A percentile compares a stretch with the other conserved stretches of the same genome.
Evolutionary conservation across 768 basidiomycete genomes (phyloP).

Genomic region (Panaeolus papilionaceus): DNA sequence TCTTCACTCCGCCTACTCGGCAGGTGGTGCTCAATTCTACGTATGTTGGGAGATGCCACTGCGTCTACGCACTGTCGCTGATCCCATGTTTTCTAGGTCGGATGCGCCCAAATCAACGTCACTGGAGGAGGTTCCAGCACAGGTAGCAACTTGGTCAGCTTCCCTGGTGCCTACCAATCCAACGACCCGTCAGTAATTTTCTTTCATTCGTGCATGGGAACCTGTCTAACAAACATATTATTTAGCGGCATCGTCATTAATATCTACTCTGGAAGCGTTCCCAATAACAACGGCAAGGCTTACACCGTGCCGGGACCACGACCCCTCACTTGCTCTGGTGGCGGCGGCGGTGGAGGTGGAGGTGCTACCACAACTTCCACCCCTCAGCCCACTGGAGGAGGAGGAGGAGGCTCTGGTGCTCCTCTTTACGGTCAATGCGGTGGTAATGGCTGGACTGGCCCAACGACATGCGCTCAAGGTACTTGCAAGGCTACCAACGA

Average conservation of each 20-base stretch:
- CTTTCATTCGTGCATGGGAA: conserved; percentile 38
- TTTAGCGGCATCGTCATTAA: conserved; percentile 15
- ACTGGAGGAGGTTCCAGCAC: conserved; percentile 35
- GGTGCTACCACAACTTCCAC: conserved; percentile 15
- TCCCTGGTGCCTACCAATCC: conserved; percentile 50
- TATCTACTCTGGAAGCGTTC: conserved; percentile 11
- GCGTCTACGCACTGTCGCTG: conserved; percentile 51
- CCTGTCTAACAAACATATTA: conserved; percentile 4
- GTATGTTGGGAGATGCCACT: conserved; percentile 51
- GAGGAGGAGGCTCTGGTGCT: conserved; percentile 23
- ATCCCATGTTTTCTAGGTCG: conserved; percentile 59
- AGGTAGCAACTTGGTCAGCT: conserved; percentile 45
- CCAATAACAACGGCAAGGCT: conserved; percentile 6
- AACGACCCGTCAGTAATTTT: conserved; percentile 44
- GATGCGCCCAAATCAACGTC: conserved; percentile 51
- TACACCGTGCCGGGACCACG: conserved; percentile 14
- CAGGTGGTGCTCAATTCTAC: conserved; percentile 78
- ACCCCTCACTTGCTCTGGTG: conserved; percentile 6
- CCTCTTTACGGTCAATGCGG: conserved; percentile 32
- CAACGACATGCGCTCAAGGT: conserved; percentile 27
- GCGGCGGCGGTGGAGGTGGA: neutral
- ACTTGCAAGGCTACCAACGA: conserved; percentile 20
- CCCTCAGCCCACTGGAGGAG: conserved; percentile 19
- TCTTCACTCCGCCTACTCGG: conserved; percentile 43
- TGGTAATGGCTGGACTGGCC: conserved; percentile 25